phyloP scores from a whole-genome alignment of 164 flowering plant species.

The Aristolochia fimbriata region DNA sequence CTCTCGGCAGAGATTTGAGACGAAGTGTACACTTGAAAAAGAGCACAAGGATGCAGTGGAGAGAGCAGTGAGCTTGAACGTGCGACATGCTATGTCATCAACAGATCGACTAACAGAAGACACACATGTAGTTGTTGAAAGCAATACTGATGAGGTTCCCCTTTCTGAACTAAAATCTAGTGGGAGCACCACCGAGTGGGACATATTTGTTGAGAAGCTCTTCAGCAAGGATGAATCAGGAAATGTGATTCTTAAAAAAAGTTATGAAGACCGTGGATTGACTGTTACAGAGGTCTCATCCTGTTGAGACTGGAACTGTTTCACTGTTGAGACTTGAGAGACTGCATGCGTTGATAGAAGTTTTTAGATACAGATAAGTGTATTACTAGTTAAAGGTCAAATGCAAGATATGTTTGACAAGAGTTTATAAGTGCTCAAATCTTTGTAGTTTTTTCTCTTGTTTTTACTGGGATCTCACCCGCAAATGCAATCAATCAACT shows the following conservation, averaged over 20 bases:
- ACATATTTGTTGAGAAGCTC: constrained; percentile 49
- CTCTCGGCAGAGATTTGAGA: constrained; percentile 40
- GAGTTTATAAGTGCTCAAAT: too few species aligned
- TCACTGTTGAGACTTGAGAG: too few species aligned
- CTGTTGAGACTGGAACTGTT: too few species aligned
- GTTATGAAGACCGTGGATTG: not conserved
- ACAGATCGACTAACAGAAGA: constrained; percentile 20
- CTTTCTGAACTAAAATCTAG: constrained; percentile 10
- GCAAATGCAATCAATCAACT: too few species aligned
- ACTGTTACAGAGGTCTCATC: too few species aligned
- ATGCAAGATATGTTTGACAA: too few species aligned
- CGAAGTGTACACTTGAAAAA: constrained; percentile 50
- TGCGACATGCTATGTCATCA: constrained; percentile 55
- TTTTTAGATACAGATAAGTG: too few species aligned
- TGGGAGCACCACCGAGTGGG: constrained; percentile 49
- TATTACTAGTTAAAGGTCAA: too few species aligned
- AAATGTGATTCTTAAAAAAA: constrained; percentile 20
- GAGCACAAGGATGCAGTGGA: constrained; percentile 91
- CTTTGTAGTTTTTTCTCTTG: too few species aligned
- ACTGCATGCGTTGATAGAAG: too few species aligned
- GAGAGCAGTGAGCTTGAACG: constrained; percentile 71
- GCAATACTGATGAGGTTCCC: constrained; percentile 12
- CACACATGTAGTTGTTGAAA: constrained; percentile 5
- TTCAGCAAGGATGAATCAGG: constrained; percentile 42
- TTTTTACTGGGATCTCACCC: too few species aligned